Percentiles rank a stretch among this genome's conserved stretches.
phyloP scores from a whole-genome alignment of 257 asterid species.

The Nicotiana paniculata region DNA sequence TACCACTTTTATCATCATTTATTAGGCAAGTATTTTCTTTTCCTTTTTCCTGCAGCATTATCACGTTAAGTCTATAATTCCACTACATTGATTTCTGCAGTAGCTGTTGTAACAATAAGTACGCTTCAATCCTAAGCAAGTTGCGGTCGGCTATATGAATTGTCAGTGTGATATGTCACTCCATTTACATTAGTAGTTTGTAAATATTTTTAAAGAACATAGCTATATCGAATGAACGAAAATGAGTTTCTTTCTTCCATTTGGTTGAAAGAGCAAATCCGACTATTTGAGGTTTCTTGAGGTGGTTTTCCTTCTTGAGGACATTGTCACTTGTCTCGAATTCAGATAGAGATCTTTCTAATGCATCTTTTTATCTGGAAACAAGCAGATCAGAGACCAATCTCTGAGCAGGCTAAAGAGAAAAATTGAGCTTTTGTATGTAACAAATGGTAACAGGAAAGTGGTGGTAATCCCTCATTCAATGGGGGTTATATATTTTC shows the following conservation, averaged over 20 bases:
- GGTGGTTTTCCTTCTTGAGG: background rate
- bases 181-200: background rate
- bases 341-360: background rate
- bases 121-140: background rate
- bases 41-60: background rate
- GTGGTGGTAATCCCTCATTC: constrained; percentile 98
- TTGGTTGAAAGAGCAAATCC: background rate
- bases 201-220: background rate
- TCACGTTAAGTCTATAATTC: background rate
- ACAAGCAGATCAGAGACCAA: constrained; percentile 71
- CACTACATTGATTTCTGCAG: background rate
- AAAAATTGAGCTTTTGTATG: constrained; percentile 82
- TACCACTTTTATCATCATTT: background rate
- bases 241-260: background rate
- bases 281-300: background rate
- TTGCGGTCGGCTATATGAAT: background rate
- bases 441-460: constrained; percentile 54
- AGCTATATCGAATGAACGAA: background rate
- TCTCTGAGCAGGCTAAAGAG: constrained; percentile 79
- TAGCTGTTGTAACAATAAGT: background rate
- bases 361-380: constrained; percentile 4
- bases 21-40: background rate
- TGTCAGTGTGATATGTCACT: background rate
- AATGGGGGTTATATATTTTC: constrained; percentile 83
- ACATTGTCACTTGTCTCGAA: background rate